Conservation (phyloP, 108 stramenopile genomes). For the Nitzschia sp. region DNA sequence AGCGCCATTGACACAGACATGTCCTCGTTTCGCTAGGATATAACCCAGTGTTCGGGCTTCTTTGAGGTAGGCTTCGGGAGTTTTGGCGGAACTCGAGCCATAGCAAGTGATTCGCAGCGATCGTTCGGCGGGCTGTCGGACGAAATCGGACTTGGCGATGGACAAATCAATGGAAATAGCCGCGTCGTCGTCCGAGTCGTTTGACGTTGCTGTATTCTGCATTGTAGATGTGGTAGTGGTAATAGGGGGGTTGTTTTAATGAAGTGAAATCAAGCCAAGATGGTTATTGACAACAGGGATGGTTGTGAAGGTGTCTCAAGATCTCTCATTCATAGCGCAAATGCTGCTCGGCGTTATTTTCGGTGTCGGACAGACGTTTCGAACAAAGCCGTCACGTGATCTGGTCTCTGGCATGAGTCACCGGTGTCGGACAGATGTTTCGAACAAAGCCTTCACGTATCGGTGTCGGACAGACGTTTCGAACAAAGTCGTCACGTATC, state of each 20-base stretch:
- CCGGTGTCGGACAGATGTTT: too few relatives aligned
- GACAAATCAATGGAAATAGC: slow-evolving; percentile 21
- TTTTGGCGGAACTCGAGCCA: slow-evolving; percentile 75
- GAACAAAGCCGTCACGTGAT: too few relatives aligned
- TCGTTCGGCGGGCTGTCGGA: not conserved
- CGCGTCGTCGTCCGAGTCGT: not conserved
- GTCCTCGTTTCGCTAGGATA: slow-evolving; percentile 71
- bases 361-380: too few relatives aligned
- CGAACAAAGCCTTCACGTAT: too few relatives aligned
- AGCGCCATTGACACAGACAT: slow-evolving; percentile 91
- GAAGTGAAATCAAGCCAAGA: too few relatives aligned
- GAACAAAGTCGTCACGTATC: too few relatives aligned
- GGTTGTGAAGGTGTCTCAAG: too few relatives aligned
- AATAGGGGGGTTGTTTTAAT: not conserved
- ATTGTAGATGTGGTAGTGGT: not conserved
- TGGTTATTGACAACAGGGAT: too few relatives aligned
- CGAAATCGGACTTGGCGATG: slow-evolving; percentile 11
- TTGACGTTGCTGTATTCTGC: not conserved
- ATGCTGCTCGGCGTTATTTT: too few relatives aligned
- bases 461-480: too few relatives aligned
- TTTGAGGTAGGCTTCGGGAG: slow-evolving; percentile 59
- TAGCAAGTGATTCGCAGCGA: slow-evolving; percentile 80
- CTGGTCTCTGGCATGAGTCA: too few relatives aligned
- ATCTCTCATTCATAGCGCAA: too few relatives aligned
- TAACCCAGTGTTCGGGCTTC: slow-evolving; percentile 74